These are phyloP conservation scores for Jatropha podagrica DNA, from an alignment of 441 rosid genomes.

Conservation along the genomic window DNA sequence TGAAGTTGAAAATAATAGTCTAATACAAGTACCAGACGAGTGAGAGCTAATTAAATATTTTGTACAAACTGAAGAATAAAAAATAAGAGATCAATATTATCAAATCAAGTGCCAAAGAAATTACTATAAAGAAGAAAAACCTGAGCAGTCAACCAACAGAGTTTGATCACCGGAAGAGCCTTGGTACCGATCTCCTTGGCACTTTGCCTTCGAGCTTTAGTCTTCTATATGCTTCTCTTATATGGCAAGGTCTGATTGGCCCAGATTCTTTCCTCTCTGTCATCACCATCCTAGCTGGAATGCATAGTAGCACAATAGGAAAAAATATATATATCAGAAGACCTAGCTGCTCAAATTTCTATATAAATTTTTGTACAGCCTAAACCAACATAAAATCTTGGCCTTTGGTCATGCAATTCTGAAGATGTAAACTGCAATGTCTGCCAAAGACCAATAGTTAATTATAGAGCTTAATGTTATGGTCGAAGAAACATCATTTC, in stretches of 20 bases:
- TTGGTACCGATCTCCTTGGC: conserved; percentile 76
- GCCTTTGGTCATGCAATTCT: neutral
- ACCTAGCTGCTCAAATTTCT: neutral
- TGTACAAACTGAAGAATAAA: too few species aligned
- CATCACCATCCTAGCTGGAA: conserved; percentile 83
- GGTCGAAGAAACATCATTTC: neutral
- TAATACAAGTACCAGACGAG: too few species aligned
- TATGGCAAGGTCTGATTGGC: conserved; percentile 95
- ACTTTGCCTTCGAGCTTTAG: conserved; percentile 86
- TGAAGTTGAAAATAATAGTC: too few species aligned
- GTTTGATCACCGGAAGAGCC: conserved; percentile 58
- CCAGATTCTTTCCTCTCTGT: conserved; percentile 86
- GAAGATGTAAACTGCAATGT: neutral
- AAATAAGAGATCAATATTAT: neutral
- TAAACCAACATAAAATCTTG: neutral
- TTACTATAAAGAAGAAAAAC: neutral
- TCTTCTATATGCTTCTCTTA: conserved; percentile 86
- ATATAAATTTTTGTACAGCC: neutral
- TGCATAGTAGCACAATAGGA: neutral
- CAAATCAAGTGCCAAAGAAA: neutral
- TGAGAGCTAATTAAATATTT: too few species aligned
- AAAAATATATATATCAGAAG: neutral
- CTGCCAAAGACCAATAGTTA: neutral
- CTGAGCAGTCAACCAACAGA: conserved; percentile 13
- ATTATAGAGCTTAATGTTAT: neutral